Evolutionary conservation across 495 filamentous ascomycete species (phyloP).

Genomic region (Penicillium pulvis): DNA sequence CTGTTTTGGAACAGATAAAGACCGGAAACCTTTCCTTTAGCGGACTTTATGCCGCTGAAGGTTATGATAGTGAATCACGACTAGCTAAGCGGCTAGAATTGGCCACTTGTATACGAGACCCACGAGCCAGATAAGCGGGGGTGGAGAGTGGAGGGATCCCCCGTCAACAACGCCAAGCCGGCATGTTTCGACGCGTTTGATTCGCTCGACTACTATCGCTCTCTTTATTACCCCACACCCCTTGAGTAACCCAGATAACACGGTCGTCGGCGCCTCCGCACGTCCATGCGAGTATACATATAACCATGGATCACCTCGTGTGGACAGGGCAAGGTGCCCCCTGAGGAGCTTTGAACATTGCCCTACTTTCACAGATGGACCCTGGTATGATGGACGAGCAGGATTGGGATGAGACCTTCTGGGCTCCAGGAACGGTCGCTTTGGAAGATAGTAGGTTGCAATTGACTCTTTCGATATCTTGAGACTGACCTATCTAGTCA

Average conservation of each 20-base stretch:
- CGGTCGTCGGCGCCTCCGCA: slow-evolving; percentile 9
- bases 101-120: background rate
- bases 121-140: slow-evolving; percentile 18
- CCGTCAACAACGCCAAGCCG: slow-evolving; percentile 18
- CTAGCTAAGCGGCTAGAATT: background rate
- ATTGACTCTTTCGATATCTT: no score
- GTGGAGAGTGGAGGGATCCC: slow-evolving; percentile 4
- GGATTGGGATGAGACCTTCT: slow-evolving; percentile 24
- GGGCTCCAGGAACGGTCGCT: slow-evolving; percentile 29
- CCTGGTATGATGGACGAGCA: slow-evolving; percentile 17
- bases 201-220: slow-evolving; percentile 18
- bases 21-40: background rate
- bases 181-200: slow-evolving; percentile 21
- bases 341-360: background rate
- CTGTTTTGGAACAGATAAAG: background rate
- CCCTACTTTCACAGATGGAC: background rate
- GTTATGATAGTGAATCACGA: background rate
- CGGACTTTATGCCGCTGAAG: background rate
- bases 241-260: slow-evolving; percentile 13
- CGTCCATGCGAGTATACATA: slow-evolving; percentile 2
- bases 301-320: slow-evolving; percentile 4
- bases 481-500: slow-evolving; percentile 14
- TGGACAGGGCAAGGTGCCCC: background rate
- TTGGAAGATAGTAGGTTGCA: slow-evolving; percentile 24
- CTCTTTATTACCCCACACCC: slow-evolving; percentile 1